Conservation (phyloP, 2,329 filamentous ascomycete species). For the Rutstroemia sp. region DNA sequence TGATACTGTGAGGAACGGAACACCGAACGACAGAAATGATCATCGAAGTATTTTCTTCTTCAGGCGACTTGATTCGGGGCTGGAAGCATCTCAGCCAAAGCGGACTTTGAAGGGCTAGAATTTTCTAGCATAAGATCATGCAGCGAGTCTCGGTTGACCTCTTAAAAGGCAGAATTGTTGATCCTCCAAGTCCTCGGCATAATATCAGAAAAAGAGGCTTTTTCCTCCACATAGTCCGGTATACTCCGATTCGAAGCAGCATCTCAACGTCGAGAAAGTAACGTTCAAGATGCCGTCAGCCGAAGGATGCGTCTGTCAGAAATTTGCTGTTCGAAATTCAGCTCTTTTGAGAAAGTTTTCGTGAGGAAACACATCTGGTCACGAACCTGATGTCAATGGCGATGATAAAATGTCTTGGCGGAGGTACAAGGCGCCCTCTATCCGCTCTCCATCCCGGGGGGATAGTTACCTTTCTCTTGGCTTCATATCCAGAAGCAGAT, state of each 20-base stretch:
- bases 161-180: neutral
- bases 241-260: too few species aligned
- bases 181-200: neutral
- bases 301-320: too few species aligned
- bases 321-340: too few species aligned
- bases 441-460: neutral
- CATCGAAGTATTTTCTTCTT: slow-evolving; percentile 2
- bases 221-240: neutral
- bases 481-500: slow-evolving; percentile 2
- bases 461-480: slow-evolving; percentile 5
- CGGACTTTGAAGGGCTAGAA: neutral
- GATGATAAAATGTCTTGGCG: neutral
- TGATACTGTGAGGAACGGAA: neutral
- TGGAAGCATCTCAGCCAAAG: slow-evolving; percentile 1
- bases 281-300: neutral
- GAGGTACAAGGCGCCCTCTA: slow-evolving; percentile 5
- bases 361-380: too few species aligned
- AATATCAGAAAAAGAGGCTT: neutral
- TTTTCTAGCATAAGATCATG: neutral
- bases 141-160: neutral
- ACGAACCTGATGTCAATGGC: neutral
- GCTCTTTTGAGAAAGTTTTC: too few species aligned
- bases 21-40: neutral
- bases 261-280: neutral
- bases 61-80: neutral